These are phyloP conservation scores for Acorus gramineus DNA, from an alignment of 106 monocot genomes.

Conservation along the genomic window DNA sequence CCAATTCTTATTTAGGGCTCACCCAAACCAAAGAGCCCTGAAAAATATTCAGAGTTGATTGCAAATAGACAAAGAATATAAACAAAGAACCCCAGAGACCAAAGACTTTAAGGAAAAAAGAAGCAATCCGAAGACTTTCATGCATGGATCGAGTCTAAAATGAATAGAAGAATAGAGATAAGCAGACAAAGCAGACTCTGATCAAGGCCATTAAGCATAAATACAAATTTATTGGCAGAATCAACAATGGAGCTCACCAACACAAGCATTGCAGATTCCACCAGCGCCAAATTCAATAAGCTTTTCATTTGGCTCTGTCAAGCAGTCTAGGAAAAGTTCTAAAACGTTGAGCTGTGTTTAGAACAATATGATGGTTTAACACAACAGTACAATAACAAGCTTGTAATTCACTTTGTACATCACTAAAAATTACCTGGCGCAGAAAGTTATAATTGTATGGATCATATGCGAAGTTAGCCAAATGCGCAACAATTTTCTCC, in stretches of 20 bases:
- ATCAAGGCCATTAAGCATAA: too few species aligned
- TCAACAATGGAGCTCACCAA: slow-evolving; percentile 24
- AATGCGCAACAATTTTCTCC: slow-evolving; percentile 81
- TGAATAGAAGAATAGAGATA: too few species aligned
- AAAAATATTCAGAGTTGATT: too few species aligned
- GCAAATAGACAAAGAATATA: too few species aligned
- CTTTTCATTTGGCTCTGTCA: slow-evolving; percentile 93
- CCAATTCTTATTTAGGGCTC: too few species aligned
- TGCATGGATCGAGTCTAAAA: too few species aligned
- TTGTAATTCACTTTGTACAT: background rate
- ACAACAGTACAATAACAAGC: background rate
- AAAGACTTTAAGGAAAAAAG: too few species aligned
- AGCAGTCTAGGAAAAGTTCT: slow-evolving; percentile 87
- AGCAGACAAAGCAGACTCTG: too few species aligned
- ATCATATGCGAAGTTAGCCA: slow-evolving; percentile 99
- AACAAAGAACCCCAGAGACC: too few species aligned
- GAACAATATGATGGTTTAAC: slow-evolving; percentile 1
- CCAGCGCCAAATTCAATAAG: slow-evolving; percentile 84
- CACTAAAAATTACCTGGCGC: slow-evolving; percentile 53
- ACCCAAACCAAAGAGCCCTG: too few species aligned
- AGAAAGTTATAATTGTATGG: slow-evolving; percentile 82
- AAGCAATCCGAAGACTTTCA: too few species aligned
- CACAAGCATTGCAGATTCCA: slow-evolving; percentile 80
- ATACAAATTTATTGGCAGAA: background rate
- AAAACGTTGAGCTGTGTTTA: slow-evolving; percentile 70